Evolutionary conservation across 106 monocot species (phyloP), one percentile per base, ranked within the genome.

Genomic region (Acorus calamus): DNA sequence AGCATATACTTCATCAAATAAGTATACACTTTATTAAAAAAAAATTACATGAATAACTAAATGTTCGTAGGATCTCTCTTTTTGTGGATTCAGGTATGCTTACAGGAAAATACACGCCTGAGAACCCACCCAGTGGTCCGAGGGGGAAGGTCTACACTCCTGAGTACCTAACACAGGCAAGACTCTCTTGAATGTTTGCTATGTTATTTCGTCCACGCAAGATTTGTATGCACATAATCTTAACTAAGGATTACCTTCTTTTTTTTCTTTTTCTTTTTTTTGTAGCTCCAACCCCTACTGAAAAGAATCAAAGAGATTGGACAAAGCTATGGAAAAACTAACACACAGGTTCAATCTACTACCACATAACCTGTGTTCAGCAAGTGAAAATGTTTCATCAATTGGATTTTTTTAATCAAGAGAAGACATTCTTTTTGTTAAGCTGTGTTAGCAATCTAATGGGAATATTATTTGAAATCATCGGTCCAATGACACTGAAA

Each of bases 41-140:
- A 5, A 6, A 11, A 14, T 47, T 60, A 2, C 13, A 3, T 43
- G n/a, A 1, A 44, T 5, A n/a, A 10, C 44, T 52, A 54, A 53
- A 44, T 66, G 41, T 44, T 41, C 45, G 56, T 8, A 28, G 4
- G 3, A 48, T 57, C 3, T 10, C 60, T 47, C 4, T 62, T 55
- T 11, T 2, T 7, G 47, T 28, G 10, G 71, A 49, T 75, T 74
- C 73, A 98, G 98, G 98, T 59, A 66, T 60, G 12, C 81, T 98
- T 46, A 92, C 92, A 9, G 98, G 98, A 63, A 98, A 98, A 49
- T 98, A 98, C 58, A 88, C 91, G 2, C 83, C 91, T 42, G 74
- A 83, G 60, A 98, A 98, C 61, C 87, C 83, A 42, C 98, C 98
- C 46, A 88, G 67, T 55, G 98, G 98, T 7, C 98, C 98, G 13